Evolutionary conservation across 2,329 filamentous ascomycete species (phyloP).

Genomic region (Lecanicillium sp.): DNA sequence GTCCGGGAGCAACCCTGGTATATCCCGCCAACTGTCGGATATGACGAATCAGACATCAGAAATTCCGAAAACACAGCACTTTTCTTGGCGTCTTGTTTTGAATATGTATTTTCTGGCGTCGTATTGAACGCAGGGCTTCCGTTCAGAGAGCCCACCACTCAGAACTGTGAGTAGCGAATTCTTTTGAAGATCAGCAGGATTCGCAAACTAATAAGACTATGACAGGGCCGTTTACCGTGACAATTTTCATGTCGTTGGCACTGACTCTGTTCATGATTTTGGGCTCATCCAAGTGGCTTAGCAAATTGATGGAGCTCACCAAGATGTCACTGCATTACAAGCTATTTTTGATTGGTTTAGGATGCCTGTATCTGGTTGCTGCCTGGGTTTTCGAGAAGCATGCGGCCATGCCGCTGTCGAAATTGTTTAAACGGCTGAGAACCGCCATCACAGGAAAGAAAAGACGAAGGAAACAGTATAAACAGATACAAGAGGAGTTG

Average conservation of each 20-base stretch:
- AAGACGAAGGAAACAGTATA: slow-evolving; percentile 10
- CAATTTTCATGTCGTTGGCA: slow-evolving; percentile 61
- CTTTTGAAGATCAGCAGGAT: neutral
- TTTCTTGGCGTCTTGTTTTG: slow-evolving; percentile 86
- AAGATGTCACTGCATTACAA: slow-evolving; percentile 67
- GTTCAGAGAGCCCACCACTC: slow-evolving; percentile 72
- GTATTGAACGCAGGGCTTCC: slow-evolving; percentile 88
- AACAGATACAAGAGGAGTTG: slow-evolving; percentile 1
- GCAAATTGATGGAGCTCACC: slow-evolving; percentile 78
- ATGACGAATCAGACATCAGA: slow-evolving; percentile 73
- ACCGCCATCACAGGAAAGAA: neutral
- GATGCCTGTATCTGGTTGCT: slow-evolving; percentile 63
- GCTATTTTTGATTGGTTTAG: slow-evolving; percentile 64
- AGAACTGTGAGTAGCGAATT: slow-evolving; percentile 60
- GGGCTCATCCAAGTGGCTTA: slow-evolving; percentile 62
- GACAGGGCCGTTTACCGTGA: slow-evolving; percentile 74
- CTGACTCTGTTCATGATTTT: slow-evolving; percentile 77
- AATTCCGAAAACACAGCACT: slow-evolving; percentile 93
- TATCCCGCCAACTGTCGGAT: slow-evolving; percentile 69
- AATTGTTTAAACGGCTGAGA: neutral
- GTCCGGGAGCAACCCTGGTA: slow-evolving; percentile 83
- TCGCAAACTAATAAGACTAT: slow-evolving; percentile 8
- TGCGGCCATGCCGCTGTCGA: neutral
- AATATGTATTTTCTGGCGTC: slow-evolving; percentile 87
- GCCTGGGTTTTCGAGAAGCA: slow-evolving; percentile 9